Evolutionary conservation across 208 protist species (phyloP), one percentile per base, ranked within the genome.

Genomic region (Trypanosomatidae sp.): DNA sequence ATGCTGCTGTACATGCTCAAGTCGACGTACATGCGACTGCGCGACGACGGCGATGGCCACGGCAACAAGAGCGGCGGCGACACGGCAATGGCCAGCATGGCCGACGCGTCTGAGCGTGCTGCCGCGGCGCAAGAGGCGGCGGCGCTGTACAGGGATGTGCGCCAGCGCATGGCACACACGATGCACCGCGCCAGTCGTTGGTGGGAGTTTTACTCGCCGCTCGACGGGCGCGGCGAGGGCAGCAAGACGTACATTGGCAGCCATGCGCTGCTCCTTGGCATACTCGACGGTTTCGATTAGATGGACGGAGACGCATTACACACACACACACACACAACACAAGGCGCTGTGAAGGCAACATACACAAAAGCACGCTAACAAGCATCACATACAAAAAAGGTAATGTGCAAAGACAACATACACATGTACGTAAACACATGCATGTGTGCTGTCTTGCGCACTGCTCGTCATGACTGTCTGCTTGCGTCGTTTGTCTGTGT

Each of bases 231-330:
- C 10, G 65, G 74, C 4, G 69, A 84, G 66, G 67, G 71, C 2
- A 78, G 65, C 50, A 78, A 74, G 57, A 85, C 80, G n/a, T 73
- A 82, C 46, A 66, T 83, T 48, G 74, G 73, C 7, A 71, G 71
- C 16, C 57, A 56, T 11, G 56, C 73, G 19, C 40, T 88, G 21
- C 39, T 84, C 18, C 62, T 84, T 2, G 61, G 55, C 10, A 18
- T 81, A 4, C 55, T 88, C 39, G 55, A 77, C 35, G 44, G 79
- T 40, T 88, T 76, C 53, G 47, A 52, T 16, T 81, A 64, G n/a
- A 51, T 8, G 25, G 5, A 20, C 8, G 8, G 40, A 25, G 6
- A 16, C 5, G n/a, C n/a, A n/a, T n/a, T n/a, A n/a, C n/a, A n/a
- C n/a, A n/a, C n/a, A n/a, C n/a, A n/a, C n/a, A n/a, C n/a, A n/a